These are phyloP conservation scores for Phoenix dactylifera DNA, from an alignment of 176 grass and related monocot genomes.

Conservation along the genomic window DNA sequence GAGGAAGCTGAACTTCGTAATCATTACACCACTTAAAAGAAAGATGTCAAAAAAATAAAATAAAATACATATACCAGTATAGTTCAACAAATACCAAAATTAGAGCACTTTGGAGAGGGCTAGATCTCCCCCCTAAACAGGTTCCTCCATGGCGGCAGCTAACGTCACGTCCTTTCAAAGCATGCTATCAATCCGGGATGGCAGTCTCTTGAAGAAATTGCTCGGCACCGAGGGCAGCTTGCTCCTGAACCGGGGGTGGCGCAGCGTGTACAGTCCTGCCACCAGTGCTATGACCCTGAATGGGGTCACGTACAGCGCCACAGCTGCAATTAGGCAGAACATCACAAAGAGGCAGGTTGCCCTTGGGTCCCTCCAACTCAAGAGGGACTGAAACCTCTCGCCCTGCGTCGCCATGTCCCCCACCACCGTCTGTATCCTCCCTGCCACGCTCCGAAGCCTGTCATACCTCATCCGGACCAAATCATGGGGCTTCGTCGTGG, in stretches of 20 bases:
- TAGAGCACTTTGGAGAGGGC: no score
- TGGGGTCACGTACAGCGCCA: constrained; percentile 15
- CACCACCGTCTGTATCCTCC: constrained; percentile 15
- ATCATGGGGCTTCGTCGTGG: background rate
- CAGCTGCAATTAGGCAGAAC: constrained; percentile 10
- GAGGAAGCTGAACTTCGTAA: no score
- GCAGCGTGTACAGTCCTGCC: constrained; percentile 5
- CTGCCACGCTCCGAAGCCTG: constrained; percentile 16
- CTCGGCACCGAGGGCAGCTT: constrained; percentile 17
- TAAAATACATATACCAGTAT: no score
- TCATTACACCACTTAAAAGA: no score
- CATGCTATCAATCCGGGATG: constrained; percentile 16
- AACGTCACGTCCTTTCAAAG: background rate
- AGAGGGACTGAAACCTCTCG: constrained; percentile 12
- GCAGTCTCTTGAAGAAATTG: constrained; percentile 22
- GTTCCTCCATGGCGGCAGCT: no score
- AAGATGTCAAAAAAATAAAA: no score
- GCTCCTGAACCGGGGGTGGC: constrained; percentile 18
- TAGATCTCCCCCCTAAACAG: no score
- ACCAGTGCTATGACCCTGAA: constrained; percentile 11
- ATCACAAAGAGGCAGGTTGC: constrained; percentile 7
- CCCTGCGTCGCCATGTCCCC: constrained; percentile 21
- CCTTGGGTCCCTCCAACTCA: constrained; percentile 18
- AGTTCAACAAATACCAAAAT: no score
- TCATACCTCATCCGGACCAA: constrained; percentile 14